A percentile compares a stretch with the other conserved stretches of the same genome.
Evolutionary conservation across 208 protist genomes (phyloP).

Genomic region (Leishmania guyanensis): DNA sequence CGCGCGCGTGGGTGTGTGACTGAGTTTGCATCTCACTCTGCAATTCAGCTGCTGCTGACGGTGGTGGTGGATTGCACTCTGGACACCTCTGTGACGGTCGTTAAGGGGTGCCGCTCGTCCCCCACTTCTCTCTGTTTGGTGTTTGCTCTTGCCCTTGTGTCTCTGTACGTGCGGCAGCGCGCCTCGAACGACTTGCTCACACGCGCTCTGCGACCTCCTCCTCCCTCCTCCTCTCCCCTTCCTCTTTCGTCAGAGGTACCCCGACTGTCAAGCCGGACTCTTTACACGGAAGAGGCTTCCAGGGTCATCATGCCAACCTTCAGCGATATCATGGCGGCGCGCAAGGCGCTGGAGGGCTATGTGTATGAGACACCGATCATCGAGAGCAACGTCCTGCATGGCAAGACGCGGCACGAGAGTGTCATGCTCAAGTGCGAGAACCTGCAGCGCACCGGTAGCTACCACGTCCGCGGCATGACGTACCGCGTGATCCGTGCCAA

Average conservation of each 20-base stretch:
- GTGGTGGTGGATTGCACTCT: neutral
- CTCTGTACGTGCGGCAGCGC: neutral
- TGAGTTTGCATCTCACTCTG: neutral
- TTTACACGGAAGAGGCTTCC: neutral
- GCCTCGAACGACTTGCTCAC: neutral
- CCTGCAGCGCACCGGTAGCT: conserved; percentile 79
- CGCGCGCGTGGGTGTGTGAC: neutral
- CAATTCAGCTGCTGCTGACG: neutral
- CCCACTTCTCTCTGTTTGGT: neutral
- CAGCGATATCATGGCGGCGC: conserved; percentile 67
- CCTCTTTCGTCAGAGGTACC: neutral
- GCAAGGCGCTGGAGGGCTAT: conserved; percentile 62
- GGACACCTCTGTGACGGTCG: neutral
- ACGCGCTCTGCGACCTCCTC: neutral
- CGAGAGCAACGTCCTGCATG: conserved; percentile 54
- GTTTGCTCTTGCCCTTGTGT: neutral
- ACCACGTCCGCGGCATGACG: conserved; percentile 69
- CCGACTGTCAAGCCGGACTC: no score
- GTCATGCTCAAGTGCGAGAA: conserved; percentile 82
- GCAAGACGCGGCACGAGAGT: conserved; percentile 52
- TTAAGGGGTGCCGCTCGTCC: neutral
- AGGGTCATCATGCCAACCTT: conserved; percentile 28
- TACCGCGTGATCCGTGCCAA: conserved; percentile 76
- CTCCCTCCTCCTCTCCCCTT: neutral
- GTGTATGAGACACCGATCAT: conserved; percentile 75